Conservation (phyloP, 108 stramenopile genomes). For the Cyclotella atomus region DNA sequence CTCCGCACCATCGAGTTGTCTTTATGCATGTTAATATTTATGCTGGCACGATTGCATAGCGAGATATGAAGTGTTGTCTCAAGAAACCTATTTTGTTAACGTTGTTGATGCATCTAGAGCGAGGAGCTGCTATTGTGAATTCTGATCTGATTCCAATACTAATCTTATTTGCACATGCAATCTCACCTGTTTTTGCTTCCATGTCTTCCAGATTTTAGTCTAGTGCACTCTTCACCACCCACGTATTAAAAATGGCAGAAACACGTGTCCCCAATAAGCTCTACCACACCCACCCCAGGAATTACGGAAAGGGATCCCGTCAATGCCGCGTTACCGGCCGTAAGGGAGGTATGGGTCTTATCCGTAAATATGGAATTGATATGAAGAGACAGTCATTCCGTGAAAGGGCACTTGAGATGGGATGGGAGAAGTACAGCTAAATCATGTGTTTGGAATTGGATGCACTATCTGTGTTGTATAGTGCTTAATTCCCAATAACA, state of each 20-base stretch:
- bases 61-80: too few species aligned
- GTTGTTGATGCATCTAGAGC: too few species aligned
- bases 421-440: conserved; percentile 90
- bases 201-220: background rate
- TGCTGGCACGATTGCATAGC: too few species aligned
- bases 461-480: background rate
- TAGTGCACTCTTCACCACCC: background rate
- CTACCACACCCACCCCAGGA: conserved; percentile 88
- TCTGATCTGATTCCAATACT: too few species aligned
- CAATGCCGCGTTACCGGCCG: conserved; percentile 92
- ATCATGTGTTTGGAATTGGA: background rate
- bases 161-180: too few species aligned
- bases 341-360: conserved; percentile 86
- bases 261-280: conserved; percentile 90
- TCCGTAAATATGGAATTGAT: conserved; percentile 92
- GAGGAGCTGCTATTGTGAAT: too few species aligned
- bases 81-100: too few species aligned
- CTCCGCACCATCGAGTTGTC: too few species aligned
- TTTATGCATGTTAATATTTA: too few species aligned
- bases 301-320: conserved; percentile 90
- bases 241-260: conserved; percentile 65
- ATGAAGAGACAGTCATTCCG: conserved; percentile 94
- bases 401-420: conserved; percentile 87
- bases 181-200: too few species aligned
- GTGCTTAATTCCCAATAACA: background rate